phyloP scores from a whole-genome alignment of 2,329 filamentous ascomycete species.

The Alternaria panax region DNA sequence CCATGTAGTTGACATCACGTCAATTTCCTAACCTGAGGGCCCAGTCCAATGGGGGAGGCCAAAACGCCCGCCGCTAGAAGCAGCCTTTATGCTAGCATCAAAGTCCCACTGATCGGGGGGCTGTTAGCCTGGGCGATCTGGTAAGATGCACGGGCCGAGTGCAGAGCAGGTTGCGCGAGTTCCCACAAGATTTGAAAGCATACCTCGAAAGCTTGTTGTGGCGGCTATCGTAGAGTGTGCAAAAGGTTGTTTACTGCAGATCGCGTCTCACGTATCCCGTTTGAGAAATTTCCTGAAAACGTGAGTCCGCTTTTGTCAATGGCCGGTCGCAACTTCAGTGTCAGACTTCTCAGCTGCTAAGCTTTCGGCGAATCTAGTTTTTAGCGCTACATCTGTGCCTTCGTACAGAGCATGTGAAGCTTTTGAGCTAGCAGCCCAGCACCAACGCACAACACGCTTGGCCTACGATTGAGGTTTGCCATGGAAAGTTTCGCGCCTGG shows the following conservation, averaged over 20 bases:
- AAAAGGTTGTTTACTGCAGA: neutral
- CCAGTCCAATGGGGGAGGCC: conserved; percentile 10
- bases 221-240: neutral
- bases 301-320: neutral
- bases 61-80: conserved; percentile 6
- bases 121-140: neutral
- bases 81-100: neutral
- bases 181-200: neutral
- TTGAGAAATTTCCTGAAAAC: neutral
- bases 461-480: neutral
- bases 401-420: neutral
- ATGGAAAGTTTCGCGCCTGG: neutral
- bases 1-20: neutral
- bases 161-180: neutral
- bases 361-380: neutral
- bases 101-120: neutral
- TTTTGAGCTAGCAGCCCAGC: neutral
- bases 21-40: conserved; percentile 3
- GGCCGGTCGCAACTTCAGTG: neutral
- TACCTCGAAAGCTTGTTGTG: neutral
- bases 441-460: neutral
- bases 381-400: conserved; percentile 2
- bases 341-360: neutral
- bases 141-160: neutral
- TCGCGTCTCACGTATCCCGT: neutral